phyloP scores from a whole-genome alignment of 2,329 filamentous ascomycete genomes.

The Phaeosphaeriaceae sp. region DNA sequence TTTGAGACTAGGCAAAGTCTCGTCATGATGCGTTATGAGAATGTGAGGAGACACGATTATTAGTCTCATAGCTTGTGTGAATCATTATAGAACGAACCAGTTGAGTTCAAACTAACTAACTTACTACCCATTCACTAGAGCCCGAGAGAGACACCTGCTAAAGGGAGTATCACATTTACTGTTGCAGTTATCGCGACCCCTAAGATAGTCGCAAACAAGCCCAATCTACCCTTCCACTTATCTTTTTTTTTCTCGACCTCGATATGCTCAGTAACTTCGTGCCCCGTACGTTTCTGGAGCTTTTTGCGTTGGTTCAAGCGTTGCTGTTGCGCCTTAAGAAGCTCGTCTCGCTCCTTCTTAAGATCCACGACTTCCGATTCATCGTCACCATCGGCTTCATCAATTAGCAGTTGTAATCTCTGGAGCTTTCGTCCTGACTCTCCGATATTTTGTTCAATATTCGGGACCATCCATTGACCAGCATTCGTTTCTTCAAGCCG shows the following conservation, averaged over 20 bases:
- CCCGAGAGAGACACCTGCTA: slow-evolving; percentile 6
- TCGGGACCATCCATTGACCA: slow-evolving; percentile 7
- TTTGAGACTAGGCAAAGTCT: no score
- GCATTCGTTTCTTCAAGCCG: slow-evolving; percentile 25
- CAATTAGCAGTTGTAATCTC: no score
- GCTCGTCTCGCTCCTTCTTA: background rate
- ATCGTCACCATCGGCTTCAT: background rate
- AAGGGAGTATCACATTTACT: slow-evolving; percentile 12
- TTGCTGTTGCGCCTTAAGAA: background rate
- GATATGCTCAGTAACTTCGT: slow-evolving; percentile 4
- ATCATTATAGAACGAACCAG: no score
- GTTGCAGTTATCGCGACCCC: slow-evolving; percentile 9
- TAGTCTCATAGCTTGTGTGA: no score
- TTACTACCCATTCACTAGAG: no score
- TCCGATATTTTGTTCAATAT: background rate
- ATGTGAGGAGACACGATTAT: no score
- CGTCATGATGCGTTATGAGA: no score
- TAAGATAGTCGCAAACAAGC: slow-evolving; percentile 9
- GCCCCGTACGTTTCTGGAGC: slow-evolving; percentile 2
- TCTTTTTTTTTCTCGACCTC: slow-evolving; percentile 3
- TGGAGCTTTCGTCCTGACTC: background rate
- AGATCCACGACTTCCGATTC: background rate
- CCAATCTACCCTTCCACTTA: slow-evolving; percentile 5
- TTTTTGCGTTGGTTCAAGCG: background rate
- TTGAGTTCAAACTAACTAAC: no score